Evolutionary conservation across 805 yeast species (phyloP), one percentile per base, ranked within the genome.

Genomic region (Cyberlindnera misumaiensis): DNA sequence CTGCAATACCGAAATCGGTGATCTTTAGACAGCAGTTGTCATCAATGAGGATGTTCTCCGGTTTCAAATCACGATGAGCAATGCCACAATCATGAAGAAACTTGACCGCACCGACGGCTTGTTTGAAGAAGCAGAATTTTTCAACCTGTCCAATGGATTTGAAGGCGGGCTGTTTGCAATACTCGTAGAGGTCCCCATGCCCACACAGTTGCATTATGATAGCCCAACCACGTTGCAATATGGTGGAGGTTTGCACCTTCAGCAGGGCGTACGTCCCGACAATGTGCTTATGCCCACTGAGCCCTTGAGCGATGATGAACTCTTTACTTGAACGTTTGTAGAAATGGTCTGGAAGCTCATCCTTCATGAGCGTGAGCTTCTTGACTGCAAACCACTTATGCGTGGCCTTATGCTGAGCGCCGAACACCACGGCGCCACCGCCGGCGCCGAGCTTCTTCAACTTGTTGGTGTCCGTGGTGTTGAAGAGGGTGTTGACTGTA

Each of bases 1-100:
- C 80, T 36, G 84, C 75, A 27, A 83, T 83, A 42, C 93, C 93
- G 57, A 82, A 83, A 63, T 83, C 93, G 25, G 87, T 79, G 22
- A 83, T 57, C 52, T 82, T 81, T 34, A 79, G 73, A 26, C 79
- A 53, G 2, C 89, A 90, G 45, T 69, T 65, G 10, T 59, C 59
- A 39, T 77, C 72, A n/a, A 83, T 49, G 40, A 83, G 59, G 4
- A 82, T 65, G 51, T 83, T 83, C 51, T 83, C 89, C 0, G 89
- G 88, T 57, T 83, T 83, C 51, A 83, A 62, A 63, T 83, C 93
- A 30, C 80, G 65, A 55, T 83, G 90, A 11, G 74, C 86, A 32
- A 82, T 68, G 42, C 82, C 93, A 39, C 66, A 58, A 26, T 73
- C 75, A 53, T 83, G 90, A 43, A 83, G 59, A 46, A 65, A 80